These are phyloP conservation scores for Penicillium italicum DNA, from an alignment of 2,329 filamentous ascomycete genomes.

Conservation along the genomic window DNA sequence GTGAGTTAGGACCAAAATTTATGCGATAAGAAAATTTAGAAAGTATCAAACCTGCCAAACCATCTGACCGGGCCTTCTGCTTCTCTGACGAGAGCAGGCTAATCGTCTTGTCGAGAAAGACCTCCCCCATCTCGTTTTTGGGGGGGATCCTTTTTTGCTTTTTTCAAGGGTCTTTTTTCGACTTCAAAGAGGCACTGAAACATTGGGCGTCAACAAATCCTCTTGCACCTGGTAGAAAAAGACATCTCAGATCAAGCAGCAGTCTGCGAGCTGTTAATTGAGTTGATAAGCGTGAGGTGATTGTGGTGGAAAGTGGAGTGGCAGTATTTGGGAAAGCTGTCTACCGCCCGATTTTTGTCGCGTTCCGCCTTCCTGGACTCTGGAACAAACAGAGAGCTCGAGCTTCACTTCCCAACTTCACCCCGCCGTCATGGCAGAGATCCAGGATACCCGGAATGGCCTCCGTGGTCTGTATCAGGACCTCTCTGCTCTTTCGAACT, in stretches of 20 bases:
- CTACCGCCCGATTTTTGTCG: constrained; percentile 36
- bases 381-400: constrained; percentile 27
- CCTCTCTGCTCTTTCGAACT: constrained; percentile 71
- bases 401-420: constrained; percentile 23
- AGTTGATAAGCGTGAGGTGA: constrained; percentile 7
- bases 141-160: not conserved
- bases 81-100: constrained; percentile 43
- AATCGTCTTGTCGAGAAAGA: constrained; percentile 42
- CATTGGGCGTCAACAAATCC: not conserved
- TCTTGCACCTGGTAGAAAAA: not conserved
- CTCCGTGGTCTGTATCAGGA: constrained; percentile 84
- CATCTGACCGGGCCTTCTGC: constrained; percentile 48
- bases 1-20: not conserved
- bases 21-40: not conserved
- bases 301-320: constrained; percentile 9
- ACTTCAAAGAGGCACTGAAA: not conserved
- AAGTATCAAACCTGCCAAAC: constrained; percentile 44
- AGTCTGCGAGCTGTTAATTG: not conserved
- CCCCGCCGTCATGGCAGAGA: constrained; percentile 45
- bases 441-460: constrained; percentile 67
- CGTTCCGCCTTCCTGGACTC: constrained; percentile 33
- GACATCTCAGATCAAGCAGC: constrained; percentile 1
- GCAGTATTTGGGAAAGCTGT: constrained; percentile 7
- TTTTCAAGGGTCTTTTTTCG: no score
- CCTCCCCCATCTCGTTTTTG: constrained; percentile 38